Evolutionary conservation across 2,329 filamentous ascomycete genomes (phyloP).

Genomic region (Parastagonospora nodorum): DNA sequence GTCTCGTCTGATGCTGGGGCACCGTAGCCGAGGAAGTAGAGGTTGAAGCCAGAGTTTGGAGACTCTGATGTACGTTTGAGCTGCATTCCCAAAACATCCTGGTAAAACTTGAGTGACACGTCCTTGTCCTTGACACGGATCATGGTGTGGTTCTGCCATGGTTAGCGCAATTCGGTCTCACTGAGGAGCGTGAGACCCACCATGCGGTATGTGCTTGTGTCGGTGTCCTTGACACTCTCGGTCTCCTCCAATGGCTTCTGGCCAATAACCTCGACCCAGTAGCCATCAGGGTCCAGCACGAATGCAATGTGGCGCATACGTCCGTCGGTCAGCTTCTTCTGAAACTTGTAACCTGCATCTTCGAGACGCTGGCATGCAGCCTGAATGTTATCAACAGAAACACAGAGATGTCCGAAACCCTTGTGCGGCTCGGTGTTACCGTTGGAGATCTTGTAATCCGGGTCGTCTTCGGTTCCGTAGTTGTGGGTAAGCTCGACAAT

Average conservation of each 20-base stretch:
- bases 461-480: constrained; percentile 87
- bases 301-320: constrained; percentile 78
- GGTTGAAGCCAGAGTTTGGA: constrained; percentile 74
- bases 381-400: constrained; percentile 72
- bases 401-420: constrained; percentile 82
- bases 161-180: constrained; percentile 10
- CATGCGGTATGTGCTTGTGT: constrained; percentile 74
- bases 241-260: constrained; percentile 74
- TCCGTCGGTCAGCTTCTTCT: constrained; percentile 92
- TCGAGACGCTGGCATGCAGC: constrained; percentile 88
- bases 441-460: constrained; percentile 79
- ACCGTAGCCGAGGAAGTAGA: constrained; percentile 89
- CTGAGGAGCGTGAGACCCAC: constrained; percentile 29
- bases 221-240: constrained; percentile 72
- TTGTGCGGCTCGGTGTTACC: constrained; percentile 92
- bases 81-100: constrained; percentile 88
- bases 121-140: constrained; percentile 78
- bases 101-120: constrained; percentile 55
- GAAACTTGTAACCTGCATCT: constrained; percentile 88
- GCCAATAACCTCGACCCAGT: constrained; percentile 77
- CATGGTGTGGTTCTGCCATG: constrained; percentile 81
- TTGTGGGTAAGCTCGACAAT: constrained; percentile 84
- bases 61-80: constrained; percentile 75
- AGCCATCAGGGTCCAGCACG: constrained; percentile 79
- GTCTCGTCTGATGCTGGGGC: constrained; percentile 54